Evolutionary conservation across 176 grass and related monocot species (phyloP), one percentile per base, ranked within the genome.

Genomic region (Oryza officinalis): DNA sequence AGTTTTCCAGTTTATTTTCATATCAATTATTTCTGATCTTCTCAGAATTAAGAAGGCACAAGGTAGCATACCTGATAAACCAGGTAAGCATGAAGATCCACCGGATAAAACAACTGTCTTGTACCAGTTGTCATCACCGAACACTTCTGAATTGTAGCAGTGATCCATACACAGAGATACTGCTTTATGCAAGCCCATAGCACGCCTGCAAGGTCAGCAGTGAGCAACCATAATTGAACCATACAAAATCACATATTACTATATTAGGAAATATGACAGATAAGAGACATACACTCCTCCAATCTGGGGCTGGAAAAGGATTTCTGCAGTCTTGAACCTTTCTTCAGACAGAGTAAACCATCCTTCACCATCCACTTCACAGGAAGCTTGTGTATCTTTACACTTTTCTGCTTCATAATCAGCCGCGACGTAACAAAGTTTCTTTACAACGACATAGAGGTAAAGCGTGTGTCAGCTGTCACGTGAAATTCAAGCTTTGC

Each of bases 141-240:
- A 69, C 38, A 87, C 70, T 41, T 95, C 87, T 9, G 91, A 83
- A 81, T 73, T 75, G 46, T 94, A 86, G 81, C 96, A 98, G 83
- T 96, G 93, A 85, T 98, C 96, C 87, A 98, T 92, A 68, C 96
- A 98, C 70, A 98, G 87, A 71, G 91, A 73, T 63, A 98, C 78
- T 31, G 93, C 93, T 87, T 78, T 82, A 83, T 98, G 96, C 87
- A 98, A 88, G 74, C 90, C 93, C 93, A 96, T 90, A 46, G 87
- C 93, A 52, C 45, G 83, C 71, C 96, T 98, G 71, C 60, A 93
- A 82, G 76, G 33, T 81, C 26, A 67, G 86, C 18, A 88, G 67
- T 60, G 45, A 90, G 27, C 67, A 82, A 67, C 22, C 35, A 31
- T 78, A 73, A 72, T n/a, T 18, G 18, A 74, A 73, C 11, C 30